Base-by-base conservation (phyloP, 2,329 filamentous ascomycete genomes). In the Tolypocladium sp. region DNA sequence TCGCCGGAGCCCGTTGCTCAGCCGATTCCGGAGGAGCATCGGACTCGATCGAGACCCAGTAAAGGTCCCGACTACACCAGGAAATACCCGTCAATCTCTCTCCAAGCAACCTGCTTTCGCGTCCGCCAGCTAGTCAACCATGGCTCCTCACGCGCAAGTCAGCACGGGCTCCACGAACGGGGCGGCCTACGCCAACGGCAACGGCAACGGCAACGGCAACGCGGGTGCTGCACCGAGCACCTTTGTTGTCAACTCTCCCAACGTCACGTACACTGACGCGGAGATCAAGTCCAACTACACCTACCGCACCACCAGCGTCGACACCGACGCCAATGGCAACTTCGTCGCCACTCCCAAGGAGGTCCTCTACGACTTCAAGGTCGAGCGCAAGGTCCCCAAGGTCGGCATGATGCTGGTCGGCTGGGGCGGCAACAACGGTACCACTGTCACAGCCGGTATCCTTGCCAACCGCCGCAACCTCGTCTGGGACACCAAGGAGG, bases 371-470 rank as follows among this genome's bases (percentile, higher is more conserved):
- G 89, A 97, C 81, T 97, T 99, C 89, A 96, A 96, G 83, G 90
- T 94, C 70, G 89, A 96, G 73, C 91, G 93, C 74, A 90, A 90
- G 76, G 84, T 97, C 61, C 91, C 92, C 76, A 96, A 93, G 82
- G 85, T 91, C 66, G 94, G 94, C 71, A 85, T 97, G 80, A 97
- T 99, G 94, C 84, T 99, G 65, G 93, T 99, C 66, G 94, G 94
- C 64, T 93, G 89, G 86, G 94, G 94, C 76, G 94, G 94, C 71
- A 99, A 99, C 85, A 99, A 99, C 73, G 94, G 94, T 65, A 91
- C 91, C 65, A 99, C 94, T 60, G 91, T 99, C 63, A 97, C 94
- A 61, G 94, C 94, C 63, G 94, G 93, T 74, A 96, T 99, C 76
- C 84, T 99, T 73, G 94, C 93, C 77, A 99, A 99, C 79, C 90